These are phyloP conservation scores for Acanthamoeba castellanii DNA, from an alignment of 208 protist genomes.

Conservation along the genomic window DNA sequence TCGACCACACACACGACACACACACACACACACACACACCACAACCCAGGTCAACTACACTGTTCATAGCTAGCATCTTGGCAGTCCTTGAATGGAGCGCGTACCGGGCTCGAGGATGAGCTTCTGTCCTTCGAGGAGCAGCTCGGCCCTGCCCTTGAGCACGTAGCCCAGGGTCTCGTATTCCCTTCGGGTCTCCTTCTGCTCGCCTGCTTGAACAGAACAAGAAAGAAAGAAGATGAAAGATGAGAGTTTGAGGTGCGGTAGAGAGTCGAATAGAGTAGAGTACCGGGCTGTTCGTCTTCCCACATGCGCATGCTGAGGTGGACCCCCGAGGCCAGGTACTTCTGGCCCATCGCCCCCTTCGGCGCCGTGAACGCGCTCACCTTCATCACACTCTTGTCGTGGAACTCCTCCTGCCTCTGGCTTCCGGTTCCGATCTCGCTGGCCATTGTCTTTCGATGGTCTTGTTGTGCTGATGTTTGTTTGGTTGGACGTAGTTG, in stretches of 20 bases:
- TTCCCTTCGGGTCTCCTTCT: background rate
- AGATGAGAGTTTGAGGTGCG: no score
- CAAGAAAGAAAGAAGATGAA: background rate
- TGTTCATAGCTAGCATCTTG: no score
- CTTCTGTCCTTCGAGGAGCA: slow-evolving; percentile 17
- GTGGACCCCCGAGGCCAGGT: slow-evolving; percentile 37
- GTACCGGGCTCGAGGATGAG: slow-evolving; percentile 23
- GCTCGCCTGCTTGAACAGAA: background rate
- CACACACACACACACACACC: background rate
- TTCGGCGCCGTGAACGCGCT: background rate
- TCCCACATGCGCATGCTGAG: slow-evolving; percentile 55
- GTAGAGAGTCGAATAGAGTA: no score
- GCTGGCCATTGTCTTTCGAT: background rate
- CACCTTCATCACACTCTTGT: slow-evolving; percentile 59
- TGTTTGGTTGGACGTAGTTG: background rate
- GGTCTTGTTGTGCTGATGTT: background rate
- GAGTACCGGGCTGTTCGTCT: slow-evolving; percentile 12
- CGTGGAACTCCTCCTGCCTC: slow-evolving; percentile 27
- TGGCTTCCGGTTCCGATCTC: slow-evolving; percentile 7
- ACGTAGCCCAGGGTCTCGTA: slow-evolving; percentile 52
- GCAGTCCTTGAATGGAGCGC: background rate
- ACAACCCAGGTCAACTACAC: background rate
- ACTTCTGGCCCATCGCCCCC: slow-evolving; percentile 16
- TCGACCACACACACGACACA: no score
- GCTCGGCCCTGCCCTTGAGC: slow-evolving; percentile 1